Evolutionary conservation across 2,329 filamentous ascomycete species (phyloP), one percentile per base, ranked within the genome.

Genomic region (Colletotrichum filicis): DNA sequence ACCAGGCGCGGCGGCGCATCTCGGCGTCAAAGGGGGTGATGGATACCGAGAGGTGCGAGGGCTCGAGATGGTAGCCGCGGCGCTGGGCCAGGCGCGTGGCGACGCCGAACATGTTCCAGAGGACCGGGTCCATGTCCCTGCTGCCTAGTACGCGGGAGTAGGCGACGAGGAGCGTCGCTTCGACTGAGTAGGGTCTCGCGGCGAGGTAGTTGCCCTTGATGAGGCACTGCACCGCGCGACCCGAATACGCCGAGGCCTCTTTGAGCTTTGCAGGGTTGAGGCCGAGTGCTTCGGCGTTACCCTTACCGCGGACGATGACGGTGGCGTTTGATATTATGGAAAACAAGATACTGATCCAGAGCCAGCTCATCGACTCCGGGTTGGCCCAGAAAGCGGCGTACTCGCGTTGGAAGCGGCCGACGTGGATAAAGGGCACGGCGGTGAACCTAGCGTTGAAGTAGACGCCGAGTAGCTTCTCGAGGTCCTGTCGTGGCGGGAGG

Each of bases 341-440:
- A 71, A 87, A 86, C 60, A 89, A 79, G 52, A 87, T 85, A 75
- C 86, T 88, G 57, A 87, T 79, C 87, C 87, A 89, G 30, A 88
- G 79, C 14, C 87, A 78, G 73, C 82, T 84, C 3, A 83, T 79
- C 0, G 79, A 78, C 4, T 79, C 75, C 1, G 86, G 83, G 4
- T 81, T 76, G 30, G 76, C 75, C 87, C 87, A 88, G 74, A 89
- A 87, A 5, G 80, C 80, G 53, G 85, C 83, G 75, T 88, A 88
- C 52, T 85, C 82, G 3, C 86, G 81, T 74, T 85, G 83, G 68
- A 89, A 89, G 76, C 87, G 82, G 35, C 79, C 80, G 2, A 79
- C 77, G 71, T 87, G 85, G 28, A 87, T 76, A 71, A 84, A 82
- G 5, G 83, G 79, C 0, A 80, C 77, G 2, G 81, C 80, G 14